Conservation (phyloP, 306 rosid genomes). For the Morella rubra region DNA sequence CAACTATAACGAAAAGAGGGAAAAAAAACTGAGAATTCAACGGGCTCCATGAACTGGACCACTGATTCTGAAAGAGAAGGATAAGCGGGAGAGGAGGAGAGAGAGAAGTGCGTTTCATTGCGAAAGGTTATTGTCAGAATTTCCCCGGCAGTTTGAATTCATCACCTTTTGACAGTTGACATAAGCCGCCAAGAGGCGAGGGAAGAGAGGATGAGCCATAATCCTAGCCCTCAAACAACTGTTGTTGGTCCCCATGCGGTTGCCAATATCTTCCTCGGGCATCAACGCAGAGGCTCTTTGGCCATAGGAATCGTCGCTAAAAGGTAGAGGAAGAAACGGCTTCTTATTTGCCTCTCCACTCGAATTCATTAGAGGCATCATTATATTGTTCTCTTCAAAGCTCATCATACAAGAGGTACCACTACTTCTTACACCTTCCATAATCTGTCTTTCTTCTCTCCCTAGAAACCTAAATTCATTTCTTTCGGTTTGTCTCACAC, state of each 20-base stretch:
- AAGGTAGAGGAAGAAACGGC: slow-evolving; percentile 43
- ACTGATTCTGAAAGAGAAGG: background rate
- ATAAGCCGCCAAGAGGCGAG: slow-evolving; percentile 33
- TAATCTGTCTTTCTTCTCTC: slow-evolving; percentile 4
- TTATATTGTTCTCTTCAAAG: slow-evolving; percentile 49
- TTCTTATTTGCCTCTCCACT: slow-evolving; percentile 12
- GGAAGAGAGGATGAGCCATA: slow-evolving; percentile 46
- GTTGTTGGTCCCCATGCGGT: slow-evolving; percentile 15
- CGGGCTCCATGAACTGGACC: background rate
- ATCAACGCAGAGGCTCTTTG: slow-evolving; percentile 27
- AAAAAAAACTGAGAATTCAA: background rate
- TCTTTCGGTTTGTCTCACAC: background rate
- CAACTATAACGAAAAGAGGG: background rate
- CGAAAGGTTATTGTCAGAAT: background rate
- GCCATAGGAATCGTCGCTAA: slow-evolving; percentile 11
- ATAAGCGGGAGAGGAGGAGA: background rate
- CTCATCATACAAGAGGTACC: slow-evolving; percentile 37
- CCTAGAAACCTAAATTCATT: slow-evolving; percentile 11
- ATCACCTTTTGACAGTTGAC: slow-evolving; percentile 42
- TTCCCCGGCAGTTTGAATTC: background rate
- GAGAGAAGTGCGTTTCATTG: background rate
- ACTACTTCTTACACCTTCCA: slow-evolving; percentile 15
- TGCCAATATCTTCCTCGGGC: slow-evolving; percentile 20
- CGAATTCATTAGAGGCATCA: slow-evolving; percentile 22
- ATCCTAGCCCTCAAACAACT: slow-evolving; percentile 29